phyloP scores from a whole-genome alignment of 2,329 filamentous ascomycete genomes.

The Shiraia sp. region DNA sequence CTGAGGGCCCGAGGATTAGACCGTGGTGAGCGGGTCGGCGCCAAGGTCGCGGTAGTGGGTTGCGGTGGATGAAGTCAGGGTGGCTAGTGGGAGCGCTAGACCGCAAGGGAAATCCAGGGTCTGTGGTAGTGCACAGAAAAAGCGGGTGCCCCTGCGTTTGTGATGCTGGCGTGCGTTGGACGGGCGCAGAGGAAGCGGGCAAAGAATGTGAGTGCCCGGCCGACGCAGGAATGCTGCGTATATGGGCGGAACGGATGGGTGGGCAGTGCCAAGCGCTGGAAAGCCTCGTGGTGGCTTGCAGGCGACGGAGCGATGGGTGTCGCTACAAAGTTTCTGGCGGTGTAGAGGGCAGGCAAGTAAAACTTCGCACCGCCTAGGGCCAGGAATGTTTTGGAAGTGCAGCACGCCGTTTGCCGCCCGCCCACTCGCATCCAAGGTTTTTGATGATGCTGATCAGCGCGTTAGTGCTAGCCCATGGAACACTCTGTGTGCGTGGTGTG shows the following conservation, averaged over 20 bases:
- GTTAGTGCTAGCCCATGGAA: too few relatives aligned
- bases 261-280: slow-evolving; percentile 7
- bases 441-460: too few relatives aligned
- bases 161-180: too few relatives aligned
- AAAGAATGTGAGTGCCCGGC: slow-evolving; percentile 14
- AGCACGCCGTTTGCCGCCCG: too few relatives aligned
- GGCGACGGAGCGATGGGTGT: too few relatives aligned
- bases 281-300: slow-evolving; percentile 17
- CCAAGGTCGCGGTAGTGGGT: slow-evolving; percentile 25
- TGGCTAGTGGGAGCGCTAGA: slow-evolving; percentile 26
- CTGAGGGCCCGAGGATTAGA: slow-evolving; percentile 28
- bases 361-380: too few relatives aligned
- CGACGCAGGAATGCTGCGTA: slow-evolving; percentile 11
- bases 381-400: too few relatives aligned
- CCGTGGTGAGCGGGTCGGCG: slow-evolving; percentile 26
- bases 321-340: too few relatives aligned
- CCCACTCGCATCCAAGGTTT: too few relatives aligned
- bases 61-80: slow-evolving; percentile 20
- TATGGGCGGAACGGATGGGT: too few relatives aligned
- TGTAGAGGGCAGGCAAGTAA: too few relatives aligned
- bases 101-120: slow-evolving; percentile 22
- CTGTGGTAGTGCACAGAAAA: slow-evolving; percentile 18
- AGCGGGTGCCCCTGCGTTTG: slow-evolving; percentile 21
- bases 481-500: too few relatives aligned
- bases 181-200: slow-evolving; percentile 11